These are phyloP conservation scores for Lepidium africanum DNA, from an alignment of 345 rosid genomes.

Conservation along the genomic window DNA sequence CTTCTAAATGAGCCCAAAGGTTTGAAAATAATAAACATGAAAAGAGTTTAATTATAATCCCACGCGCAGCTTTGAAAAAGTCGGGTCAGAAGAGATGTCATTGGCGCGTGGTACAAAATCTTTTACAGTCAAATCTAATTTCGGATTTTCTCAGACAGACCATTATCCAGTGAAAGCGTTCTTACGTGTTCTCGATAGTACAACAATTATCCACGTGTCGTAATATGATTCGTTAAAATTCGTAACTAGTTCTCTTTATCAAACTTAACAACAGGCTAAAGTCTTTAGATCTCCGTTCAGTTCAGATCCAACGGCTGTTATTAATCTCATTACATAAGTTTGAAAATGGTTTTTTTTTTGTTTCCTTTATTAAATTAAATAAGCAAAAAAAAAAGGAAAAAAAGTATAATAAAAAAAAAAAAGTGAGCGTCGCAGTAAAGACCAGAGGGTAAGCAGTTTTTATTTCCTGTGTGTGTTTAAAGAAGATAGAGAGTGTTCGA, in stretches of 20 bases:
- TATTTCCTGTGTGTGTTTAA: background rate
- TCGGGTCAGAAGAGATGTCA: background rate
- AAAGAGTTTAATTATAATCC: background rate
- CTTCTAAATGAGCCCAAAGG: background rate
- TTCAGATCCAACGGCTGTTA: constrained; percentile 15
- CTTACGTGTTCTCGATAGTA: background rate
- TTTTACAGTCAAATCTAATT: constrained; percentile 19
- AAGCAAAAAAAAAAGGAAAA: background rate
- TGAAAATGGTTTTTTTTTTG: background rate
- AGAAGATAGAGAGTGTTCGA: constrained; percentile 20
- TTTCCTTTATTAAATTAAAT: background rate
- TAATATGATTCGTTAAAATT: background rate
- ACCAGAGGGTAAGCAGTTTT: constrained; percentile 27
- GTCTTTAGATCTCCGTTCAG: constrained; percentile 8
- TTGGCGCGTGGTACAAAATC: constrained; percentile 1
- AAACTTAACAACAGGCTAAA: constrained; percentile 7
- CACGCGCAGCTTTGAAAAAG: background rate
- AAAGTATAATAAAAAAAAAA: background rate
- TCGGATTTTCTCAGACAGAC: constrained; percentile 8
- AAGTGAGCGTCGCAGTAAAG: constrained; percentile 25
- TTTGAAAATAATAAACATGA: no score
- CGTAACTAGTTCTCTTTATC: constrained; percentile 11
- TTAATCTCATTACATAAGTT: background rate
- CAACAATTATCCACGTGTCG: background rate
- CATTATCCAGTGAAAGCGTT: background rate